A percentile compares a stretch with the other conserved stretches of the same genome.
Evolutionary conservation across 2,329 filamentous ascomycete species (phyloP).

Genomic region (Neonectria sp.): DNA sequence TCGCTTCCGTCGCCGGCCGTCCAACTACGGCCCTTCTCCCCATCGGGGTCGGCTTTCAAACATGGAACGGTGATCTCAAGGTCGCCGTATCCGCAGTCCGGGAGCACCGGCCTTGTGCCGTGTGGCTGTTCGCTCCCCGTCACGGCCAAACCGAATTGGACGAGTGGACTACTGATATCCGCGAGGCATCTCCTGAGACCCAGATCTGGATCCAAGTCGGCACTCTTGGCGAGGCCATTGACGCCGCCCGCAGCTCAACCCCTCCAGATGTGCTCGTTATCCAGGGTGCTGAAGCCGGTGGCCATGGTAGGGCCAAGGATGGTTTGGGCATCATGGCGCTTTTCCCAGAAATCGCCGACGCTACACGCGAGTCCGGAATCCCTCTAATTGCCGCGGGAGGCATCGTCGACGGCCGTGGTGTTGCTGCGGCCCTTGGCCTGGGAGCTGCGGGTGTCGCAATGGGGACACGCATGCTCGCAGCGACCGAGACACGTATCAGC

Average conservation of each 20-base stretch:
- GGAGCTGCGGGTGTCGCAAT: conserved; percentile 70
- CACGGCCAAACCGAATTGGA: conserved; percentile 54
- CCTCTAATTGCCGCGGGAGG: conserved; percentile 68
- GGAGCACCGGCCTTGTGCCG: conserved; percentile 54
- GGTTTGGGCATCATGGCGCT: conserved; percentile 63
- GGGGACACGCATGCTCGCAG: conserved; percentile 75
- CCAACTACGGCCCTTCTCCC: conserved; percentile 50
- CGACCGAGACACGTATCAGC: conserved; percentile 56
- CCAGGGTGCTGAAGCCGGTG: conserved; percentile 69
- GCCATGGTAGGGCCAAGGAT: conserved; percentile 63
- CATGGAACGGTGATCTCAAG: conserved; percentile 62
- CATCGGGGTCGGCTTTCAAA: conserved; percentile 59
- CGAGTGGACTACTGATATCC: conserved; percentile 62
- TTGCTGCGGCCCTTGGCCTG: conserved; percentile 64
- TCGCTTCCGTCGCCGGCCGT: conserved; percentile 24
- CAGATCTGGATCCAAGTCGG: conserved; percentile 70
- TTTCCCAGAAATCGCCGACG: conserved; percentile 65
- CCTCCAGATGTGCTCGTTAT: conserved; percentile 66
- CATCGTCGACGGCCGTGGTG: conserved; percentile 66
- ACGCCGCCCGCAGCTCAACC: conserved; percentile 52
- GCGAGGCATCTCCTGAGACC: conserved; percentile 56
- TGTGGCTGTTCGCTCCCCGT: conserved; percentile 61
- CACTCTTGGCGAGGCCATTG: conserved; percentile 61
- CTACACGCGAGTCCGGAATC: conserved; percentile 53
- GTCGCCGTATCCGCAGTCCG: conserved; percentile 49